Evolutionary conservation across 1,139 yeast genomes (phyloP), one percentile per base, ranked within the genome.

Genomic region (Kurtzmaniella quercitrusa): DNA sequence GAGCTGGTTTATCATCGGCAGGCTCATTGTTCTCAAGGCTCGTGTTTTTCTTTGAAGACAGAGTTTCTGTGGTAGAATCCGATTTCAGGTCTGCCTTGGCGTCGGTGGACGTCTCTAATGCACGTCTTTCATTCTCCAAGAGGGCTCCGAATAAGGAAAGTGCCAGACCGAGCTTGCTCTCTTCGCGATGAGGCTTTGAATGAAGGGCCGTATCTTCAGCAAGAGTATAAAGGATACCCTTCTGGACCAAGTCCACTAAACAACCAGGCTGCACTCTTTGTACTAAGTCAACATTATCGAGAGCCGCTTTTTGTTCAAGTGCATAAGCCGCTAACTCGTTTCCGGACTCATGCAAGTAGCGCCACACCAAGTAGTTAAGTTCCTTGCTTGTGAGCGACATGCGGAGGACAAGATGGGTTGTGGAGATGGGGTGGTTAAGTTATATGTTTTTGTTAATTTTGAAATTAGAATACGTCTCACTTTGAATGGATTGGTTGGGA

Each of bases 291-390:
- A 61, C 60, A 17, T 55, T 56, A 45, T 89, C 96, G 16, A 88
- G 83, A 21, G 75, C 66, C 2, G 93, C 70, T 53, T 88, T 93
- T 51, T 85, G 84, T 49, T 86, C 88, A 38, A 93, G 65, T 0
- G 97, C 95, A 56, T 77, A 82, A 0, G 96, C 93, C 2, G 95
- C 74, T 32, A 88, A 72, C 44, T 86, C 94, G 45, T 74, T 71
- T 1, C 96, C 97, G 6, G 88, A 75, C 60, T 93, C 98, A 59
- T 88, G 96, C 37, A 91, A 73, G 59, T 93, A 93, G 51, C 98
- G 69, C 96, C 97, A 93, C 47, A 93, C 79, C 56, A 93, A 74
- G 60, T 93, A 91, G 69, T 93, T 93, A 46, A 93, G 75, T 65
- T 91, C 96, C 46, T 78, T 81, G 48, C 95, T 84, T 5, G 95